phyloP scores from a whole-genome alignment of 1,284 basidiomycete species.

The Cutaneotrichosporon cutaneum region DNA sequence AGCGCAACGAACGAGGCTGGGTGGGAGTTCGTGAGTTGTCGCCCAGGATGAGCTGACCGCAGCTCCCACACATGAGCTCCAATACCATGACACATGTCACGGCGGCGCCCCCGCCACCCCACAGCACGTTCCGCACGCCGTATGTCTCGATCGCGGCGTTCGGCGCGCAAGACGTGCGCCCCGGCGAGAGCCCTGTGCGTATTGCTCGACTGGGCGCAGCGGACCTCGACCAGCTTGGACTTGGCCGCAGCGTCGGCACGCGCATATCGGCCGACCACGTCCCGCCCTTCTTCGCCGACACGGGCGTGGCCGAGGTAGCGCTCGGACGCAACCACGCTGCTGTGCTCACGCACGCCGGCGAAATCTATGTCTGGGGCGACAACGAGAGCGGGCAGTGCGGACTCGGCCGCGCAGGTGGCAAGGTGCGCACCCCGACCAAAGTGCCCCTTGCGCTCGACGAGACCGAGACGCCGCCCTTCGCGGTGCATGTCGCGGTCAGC shows the following conservation, averaged over 20 bases:
- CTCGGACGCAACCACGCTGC: background rate
- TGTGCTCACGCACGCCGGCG: background rate
- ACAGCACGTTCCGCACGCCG: background rate
- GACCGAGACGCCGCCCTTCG: background rate
- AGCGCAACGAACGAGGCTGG: background rate
- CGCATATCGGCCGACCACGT: background rate
- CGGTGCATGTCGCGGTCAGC: background rate
- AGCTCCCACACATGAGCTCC: conserved; percentile 1
- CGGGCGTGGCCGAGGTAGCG: background rate
- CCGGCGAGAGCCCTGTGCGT: conserved; percentile 1
- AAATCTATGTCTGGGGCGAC: conserved; percentile 4
- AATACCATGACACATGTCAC: background rate
- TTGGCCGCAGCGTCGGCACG: background rate
- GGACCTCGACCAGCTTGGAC: background rate
- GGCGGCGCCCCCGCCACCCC: background rate
- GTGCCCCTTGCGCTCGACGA: background rate
- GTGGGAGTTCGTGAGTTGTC: conserved; percentile 3
- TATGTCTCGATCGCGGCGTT: background rate
- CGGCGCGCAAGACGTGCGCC: background rate
- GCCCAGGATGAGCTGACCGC: background rate
- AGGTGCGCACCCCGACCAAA: background rate
- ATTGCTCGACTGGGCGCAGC: background rate
- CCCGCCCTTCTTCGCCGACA: conserved; percentile 4
- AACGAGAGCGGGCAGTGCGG: conserved; percentile 5
- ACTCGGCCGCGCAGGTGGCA: background rate